Percentiles rank a stretch among this genome's conserved stretches.
These are phyloP conservation scores for Sugiyamaella novakii DNA, from an alignment of 1,139 yeast genomes.

Conservation along the genomic window DNA sequence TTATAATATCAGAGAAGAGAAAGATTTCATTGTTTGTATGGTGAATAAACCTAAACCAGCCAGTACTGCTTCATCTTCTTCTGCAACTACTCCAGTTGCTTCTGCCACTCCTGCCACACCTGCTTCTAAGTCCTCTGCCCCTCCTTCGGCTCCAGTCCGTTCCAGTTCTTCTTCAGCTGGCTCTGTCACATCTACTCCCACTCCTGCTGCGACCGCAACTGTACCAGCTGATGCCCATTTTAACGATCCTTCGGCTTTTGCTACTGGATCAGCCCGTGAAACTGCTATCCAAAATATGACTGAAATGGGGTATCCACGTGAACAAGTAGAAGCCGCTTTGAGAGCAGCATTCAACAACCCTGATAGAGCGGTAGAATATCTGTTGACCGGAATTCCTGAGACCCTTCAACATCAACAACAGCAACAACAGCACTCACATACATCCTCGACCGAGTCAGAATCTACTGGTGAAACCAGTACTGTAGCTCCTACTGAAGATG, in stretches of 20 bases:
- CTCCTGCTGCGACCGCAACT: slow-evolving; percentile 31
- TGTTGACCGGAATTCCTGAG: slow-evolving; percentile 88
- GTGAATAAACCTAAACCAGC: slow-evolving; percentile 52
- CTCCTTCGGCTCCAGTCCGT: slow-evolving; percentile 29
- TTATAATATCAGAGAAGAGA: slow-evolving; percentile 74
- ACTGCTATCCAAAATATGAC: slow-evolving; percentile 75
- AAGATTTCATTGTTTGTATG: slow-evolving; percentile 93
- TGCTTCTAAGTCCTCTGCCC: slow-evolving; percentile 35
- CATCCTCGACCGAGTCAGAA: slow-evolving; percentile 31
- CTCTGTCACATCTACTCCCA: slow-evolving; percentile 38
- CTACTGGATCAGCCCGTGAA: slow-evolving; percentile 67
- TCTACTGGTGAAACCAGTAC: slow-evolving; percentile 35
- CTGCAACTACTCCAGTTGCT: slow-evolving; percentile 36
- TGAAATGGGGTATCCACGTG: slow-evolving; percentile 95
- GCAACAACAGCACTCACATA: slow-evolving; percentile 28
- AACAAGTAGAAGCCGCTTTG: slow-evolving; percentile 85
- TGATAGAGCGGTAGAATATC: slow-evolving; percentile 95
- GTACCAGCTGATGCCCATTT: slow-evolving; percentile 23
- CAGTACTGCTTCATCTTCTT: slow-evolving; percentile 34
- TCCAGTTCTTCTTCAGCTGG: slow-evolving; percentile 38
- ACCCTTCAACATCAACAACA: slow-evolving; percentile 44
- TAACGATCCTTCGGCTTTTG: slow-evolving; percentile 45
- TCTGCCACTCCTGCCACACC: slow-evolving; percentile 35
- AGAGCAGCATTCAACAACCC: slow-evolving; percentile 97
- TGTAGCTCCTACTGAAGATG: slow-evolving; percentile 36